Percentiles rank a stretch among this genome's conserved stretches.
phyloP scores from a whole-genome alignment of 306 rosid species.

The Cotoneaster glaucophyllus region DNA sequence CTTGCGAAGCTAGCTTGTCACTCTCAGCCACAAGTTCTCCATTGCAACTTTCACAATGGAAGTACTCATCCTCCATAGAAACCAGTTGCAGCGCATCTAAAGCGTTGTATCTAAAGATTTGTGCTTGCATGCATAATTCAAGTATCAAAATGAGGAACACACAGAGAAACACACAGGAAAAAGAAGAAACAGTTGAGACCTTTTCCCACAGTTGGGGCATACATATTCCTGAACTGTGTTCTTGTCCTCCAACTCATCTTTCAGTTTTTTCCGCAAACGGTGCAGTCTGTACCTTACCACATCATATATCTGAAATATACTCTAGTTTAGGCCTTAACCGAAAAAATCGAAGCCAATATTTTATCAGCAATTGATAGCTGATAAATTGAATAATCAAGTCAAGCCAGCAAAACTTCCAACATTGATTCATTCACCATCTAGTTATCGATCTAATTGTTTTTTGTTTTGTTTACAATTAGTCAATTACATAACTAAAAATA shows the following conservation, averaged over 20 bases:
- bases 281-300: constrained; percentile 91
- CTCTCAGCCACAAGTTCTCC: constrained; percentile 85
- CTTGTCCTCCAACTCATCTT: constrained; percentile 97
- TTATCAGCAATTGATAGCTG: constrained; percentile 11
- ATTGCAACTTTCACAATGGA: constrained; percentile 87
- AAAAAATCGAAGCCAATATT: constrained; percentile 21
- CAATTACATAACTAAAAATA: background rate
- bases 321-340: constrained; percentile 16
- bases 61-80: constrained; percentile 78
- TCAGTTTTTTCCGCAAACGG: constrained; percentile 90
- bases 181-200: constrained; percentile 35
- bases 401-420: constrained; percentile 8
- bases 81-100: constrained; percentile 80
- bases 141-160: background rate
- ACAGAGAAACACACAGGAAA: background rate
- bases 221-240: constrained; percentile 87
- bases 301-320: constrained; percentile 67
- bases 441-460: background rate
- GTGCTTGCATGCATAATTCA: background rate
- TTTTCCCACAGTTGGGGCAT: constrained; percentile 79
- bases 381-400: constrained; percentile 13
- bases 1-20: constrained; percentile 84
- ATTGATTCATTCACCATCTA: constrained; percentile 17
- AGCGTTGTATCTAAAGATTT: constrained; percentile 69
- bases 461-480: background rate